Percentiles rank a stretch among this genome's conserved stretches.
phyloP scores from a whole-genome alignment of 305 asterid species.

The Rubia peregrina region DNA sequence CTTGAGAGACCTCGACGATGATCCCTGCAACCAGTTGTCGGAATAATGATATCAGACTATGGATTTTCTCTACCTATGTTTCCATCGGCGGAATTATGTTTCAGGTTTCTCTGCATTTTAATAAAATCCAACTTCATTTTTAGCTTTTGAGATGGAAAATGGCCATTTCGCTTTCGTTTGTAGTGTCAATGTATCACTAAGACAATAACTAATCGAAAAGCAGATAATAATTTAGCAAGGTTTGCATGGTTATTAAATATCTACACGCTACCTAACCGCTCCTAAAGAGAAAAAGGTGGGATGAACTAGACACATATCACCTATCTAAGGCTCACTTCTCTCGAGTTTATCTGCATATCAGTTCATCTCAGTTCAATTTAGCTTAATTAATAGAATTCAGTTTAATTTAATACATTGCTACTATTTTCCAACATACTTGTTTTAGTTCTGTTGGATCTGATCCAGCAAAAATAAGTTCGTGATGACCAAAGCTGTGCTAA shows the following conservation, averaged over 20 bases:
- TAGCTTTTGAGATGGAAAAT: not conserved
- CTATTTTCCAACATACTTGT: no score
- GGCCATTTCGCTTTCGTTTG: slow-evolving; percentile 10
- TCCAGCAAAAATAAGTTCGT: no score
- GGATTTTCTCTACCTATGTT: no score
- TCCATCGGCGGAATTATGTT: not conserved
- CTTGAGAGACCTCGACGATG: slow-evolving; percentile 50
- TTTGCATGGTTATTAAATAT: slow-evolving; percentile 13
- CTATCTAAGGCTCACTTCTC: not conserved
- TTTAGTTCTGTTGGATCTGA: no score
- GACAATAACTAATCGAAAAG: not conserved
- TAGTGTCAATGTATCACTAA: slow-evolving; percentile 5
- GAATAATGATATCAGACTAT: slow-evolving; percentile 7
- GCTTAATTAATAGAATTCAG: no score
- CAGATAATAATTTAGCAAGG: not conserved
- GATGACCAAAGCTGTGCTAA: not conserved
- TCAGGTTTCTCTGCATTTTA: slow-evolving; percentile 1
- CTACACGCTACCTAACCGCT: not conserved
- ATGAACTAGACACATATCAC: not conserved
- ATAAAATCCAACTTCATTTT: slow-evolving; percentile 13
- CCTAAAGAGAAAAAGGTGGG: slow-evolving; percentile 1
- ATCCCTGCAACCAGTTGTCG: slow-evolving; percentile 40
- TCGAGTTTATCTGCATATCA: no score
- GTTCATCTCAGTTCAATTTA: no score
- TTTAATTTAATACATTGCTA: no score